Base-by-base conservation (phyloP, 805 yeast genomes). In the Nakazawaea ishiwadae region DNA sequence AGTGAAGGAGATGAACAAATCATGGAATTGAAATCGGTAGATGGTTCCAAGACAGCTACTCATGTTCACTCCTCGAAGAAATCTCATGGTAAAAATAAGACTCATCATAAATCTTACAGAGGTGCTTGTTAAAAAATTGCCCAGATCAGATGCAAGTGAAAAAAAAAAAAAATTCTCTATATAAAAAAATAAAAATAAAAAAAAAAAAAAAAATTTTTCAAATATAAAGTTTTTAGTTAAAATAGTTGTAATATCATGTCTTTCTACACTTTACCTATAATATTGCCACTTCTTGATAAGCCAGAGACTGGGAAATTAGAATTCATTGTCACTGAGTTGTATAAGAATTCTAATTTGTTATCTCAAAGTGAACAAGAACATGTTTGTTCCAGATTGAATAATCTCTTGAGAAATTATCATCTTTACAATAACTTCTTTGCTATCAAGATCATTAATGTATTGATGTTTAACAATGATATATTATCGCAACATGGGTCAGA, bases 401-500 rank as follows among this genome's bases (percentile, higher is more conserved):
- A 73, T 49, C 58, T 73, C 33, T 51, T 73, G 42, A 60, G 65
- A 28, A 69, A 77, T 1, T 66, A 66, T 45, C 60, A 66, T 15
- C 65, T 68, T n/a, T 64, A 58, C 36, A 58, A 62, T 35, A 66
- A 75, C 41, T 81, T 86, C 85, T 68, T 76, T 47, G 86, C 83
- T 5, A 68, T 79, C 27, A 77, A 75, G 49, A 48, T 79, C 5
- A 64, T 71, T 10, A 60, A 65, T 30, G 77, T 79, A 0, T 53
- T 79, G 37, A 44, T 49, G 19, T 27, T 52, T 16, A 54, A 69
- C 41, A 63, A 61, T 35, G 51, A 59, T 5, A 49, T 70, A 5
- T 52, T 74, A 35, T 64, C 75, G 12, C 50, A 51, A 24, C 68
- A 71, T 38, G 77, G 78, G 2, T 50, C 53, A 4, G 56, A 55